Base-by-base conservation (phyloP, 306 rosid genomes). In the Ammopiptanthus mongolicus region DNA sequence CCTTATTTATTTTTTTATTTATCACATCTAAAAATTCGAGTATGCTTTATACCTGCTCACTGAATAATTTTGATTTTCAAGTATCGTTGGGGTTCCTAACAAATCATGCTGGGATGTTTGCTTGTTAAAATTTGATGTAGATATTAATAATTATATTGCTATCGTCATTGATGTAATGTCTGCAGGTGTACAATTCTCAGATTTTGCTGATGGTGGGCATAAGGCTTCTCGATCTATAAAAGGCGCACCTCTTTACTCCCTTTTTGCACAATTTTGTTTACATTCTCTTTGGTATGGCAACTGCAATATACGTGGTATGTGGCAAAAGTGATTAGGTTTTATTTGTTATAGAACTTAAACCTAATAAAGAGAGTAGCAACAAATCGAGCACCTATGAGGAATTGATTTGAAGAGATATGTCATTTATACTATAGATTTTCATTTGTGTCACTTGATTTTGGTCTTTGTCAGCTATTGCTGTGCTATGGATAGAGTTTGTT, bases 401-500 rank as follows among this genome's bases (percentile, higher is more conserved):
- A 71, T 84, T 81, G 59, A 34, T 51, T 61, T 13, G 74, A 29
- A 21, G 64, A 53, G 55, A 11, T 60, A 69, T 28, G 33, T 55
- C 50, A 19, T 64, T 36, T 62, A n/a, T 41, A 58, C 75, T 50
- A 76, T 67, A 31, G 81, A 65, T 47, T 75, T 79, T 66, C 82
- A 60, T 69, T 51, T 77, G 64, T 63, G 37, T 80, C 69, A 71
- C 79, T 31, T 28, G 56, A 65, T 61, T 73, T 63, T 81, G 39
- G 69, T 78, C 52, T 80, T 65, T 44, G 52, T 80, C 89, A 95
- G 97, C 97, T 80, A 90, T 91, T 82, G 86, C 97, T 61, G 82
- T 84, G 80, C 83, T 95, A 51, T 95, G 98, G 98, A 75, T 90
- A 80, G 97, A 95, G 87, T 95, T 91, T 92, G 96, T 90, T 85